Percentiles rank a stretch among this genome's conserved stretches.
Conservation (phyloP, 306 rosid species). For the Cicer chorassanicum region DNA sequence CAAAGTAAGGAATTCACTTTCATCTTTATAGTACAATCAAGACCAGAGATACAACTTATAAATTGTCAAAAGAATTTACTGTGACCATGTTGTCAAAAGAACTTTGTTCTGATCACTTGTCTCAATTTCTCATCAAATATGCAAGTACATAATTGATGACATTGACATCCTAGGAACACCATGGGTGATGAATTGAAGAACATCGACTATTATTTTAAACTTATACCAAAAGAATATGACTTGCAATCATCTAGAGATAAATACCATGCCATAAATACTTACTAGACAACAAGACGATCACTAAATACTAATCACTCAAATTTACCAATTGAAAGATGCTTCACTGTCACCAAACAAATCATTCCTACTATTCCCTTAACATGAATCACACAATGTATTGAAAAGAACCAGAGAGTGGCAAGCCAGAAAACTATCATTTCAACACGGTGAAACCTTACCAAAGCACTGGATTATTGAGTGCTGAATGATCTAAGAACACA, state of each 20-base stretch:
- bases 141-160: constrained; percentile 3
- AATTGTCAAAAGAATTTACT: not conserved
- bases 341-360: constrained; percentile 10
- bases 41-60: constrained; percentile 10
- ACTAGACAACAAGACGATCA: not conserved
- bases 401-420: constrained; percentile 17
- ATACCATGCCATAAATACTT: constrained; percentile 8
- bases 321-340: not conserved
- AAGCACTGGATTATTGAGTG: not conserved
- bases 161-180: constrained; percentile 14
- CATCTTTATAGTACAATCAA: constrained; percentile 25
- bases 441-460: not conserved
- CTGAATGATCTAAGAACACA: not conserved
- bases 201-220: not conserved
- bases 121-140: constrained; percentile 8
- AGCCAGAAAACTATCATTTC: constrained; percentile 12
- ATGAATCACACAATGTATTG: constrained; percentile 5
- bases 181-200: not conserved
- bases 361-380: constrained; percentile 3
- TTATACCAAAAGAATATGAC: constrained; percentile 9
- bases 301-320: constrained; percentile 2
- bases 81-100: not conserved
- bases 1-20: not conserved
- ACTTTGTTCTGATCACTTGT: constrained; percentile 1
- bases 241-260: constrained; percentile 9